Conservation (phyloP, 306 rosid genomes). For the Prunus persica region Prunus_persica_NCBIv2 NC_034009.1:38908501-38909000, state of each 20-base stretch:
- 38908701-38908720: not conserved
- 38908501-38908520: no score
- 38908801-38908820: not conserved
- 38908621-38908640: conserved; percentile 23
- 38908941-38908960: not conserved
- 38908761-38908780: not conserved
- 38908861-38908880: not conserved
- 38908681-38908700: not conserved
- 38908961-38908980: not conserved
- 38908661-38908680: not conserved
- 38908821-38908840: conserved; percentile 5
- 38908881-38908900: not conserved
- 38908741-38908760: conserved; percentile 1
- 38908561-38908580: not conserved
- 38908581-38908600: not conserved
- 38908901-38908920: not conserved
- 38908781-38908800: not conserved
- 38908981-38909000: not conserved
- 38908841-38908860: not conserved
- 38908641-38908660: conserved; percentile 25
- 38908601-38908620: conserved; percentile 18
- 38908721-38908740: not conserved
- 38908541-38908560: no score
- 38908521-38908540: no score
- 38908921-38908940: not conserved